Conservation (phyloP, 2,329 filamentous ascomycete species). For the Domatiomyces catenatus region DNA sequence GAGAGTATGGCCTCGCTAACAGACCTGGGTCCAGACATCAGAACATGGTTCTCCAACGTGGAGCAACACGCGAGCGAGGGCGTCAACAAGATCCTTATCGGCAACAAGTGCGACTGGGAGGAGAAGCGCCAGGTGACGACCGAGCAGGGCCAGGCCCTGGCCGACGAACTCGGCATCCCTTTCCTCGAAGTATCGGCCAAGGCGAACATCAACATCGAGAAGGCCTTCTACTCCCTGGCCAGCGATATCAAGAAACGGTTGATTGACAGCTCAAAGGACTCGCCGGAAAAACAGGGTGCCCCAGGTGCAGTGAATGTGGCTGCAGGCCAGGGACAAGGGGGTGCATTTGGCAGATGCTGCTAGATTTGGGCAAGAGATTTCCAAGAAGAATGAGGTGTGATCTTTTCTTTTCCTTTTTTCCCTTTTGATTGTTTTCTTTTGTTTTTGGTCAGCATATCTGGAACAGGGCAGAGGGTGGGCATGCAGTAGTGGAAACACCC, state of each 20-base stretch:
- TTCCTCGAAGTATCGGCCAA: constrained; percentile 98
- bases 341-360: constrained; percentile 57
- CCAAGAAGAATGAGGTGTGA: not conserved
- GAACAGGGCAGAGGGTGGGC: not conserved
- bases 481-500: not conserved
- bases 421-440: not conserved
- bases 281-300: constrained; percentile 31
- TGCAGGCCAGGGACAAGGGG: constrained; percentile 37
- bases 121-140: constrained; percentile 92
- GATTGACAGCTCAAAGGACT: constrained; percentile 75
- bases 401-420: not conserved
- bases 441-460: not conserved
- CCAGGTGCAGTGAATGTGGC: constrained; percentile 46
- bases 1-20: constrained; percentile 2
- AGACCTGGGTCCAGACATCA: constrained; percentile 55
- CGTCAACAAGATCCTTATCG: constrained; percentile 98
- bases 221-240: constrained; percentile 91
- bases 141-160: constrained; percentile 81
- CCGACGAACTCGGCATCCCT: constrained; percentile 89
- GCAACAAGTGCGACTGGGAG: constrained; percentile 99
- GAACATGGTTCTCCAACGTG: constrained; percentile 98
- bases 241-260: constrained; percentile 97
- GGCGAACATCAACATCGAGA: constrained; percentile 99
- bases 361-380: constrained; percentile 23
- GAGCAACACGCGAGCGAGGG: constrained; percentile 96